phyloP scores from a whole-genome alignment of 2,329 filamentous ascomycete genomes.

The Zalaria obscura region DNA sequence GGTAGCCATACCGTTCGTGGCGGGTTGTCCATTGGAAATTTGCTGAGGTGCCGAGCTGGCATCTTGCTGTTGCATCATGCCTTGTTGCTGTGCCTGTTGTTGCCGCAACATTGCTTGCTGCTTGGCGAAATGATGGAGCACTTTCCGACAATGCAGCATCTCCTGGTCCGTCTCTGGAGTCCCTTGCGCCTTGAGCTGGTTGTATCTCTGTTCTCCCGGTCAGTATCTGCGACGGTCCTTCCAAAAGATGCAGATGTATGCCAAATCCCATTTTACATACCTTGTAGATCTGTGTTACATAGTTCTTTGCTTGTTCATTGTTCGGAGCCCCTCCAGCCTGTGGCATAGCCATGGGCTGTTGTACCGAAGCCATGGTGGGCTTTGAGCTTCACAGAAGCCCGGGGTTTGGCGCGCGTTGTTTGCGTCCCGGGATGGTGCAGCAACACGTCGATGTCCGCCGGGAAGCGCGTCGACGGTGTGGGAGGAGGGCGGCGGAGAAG shows the following conservation, averaged over 20 bases:
- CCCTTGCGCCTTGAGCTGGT: slow-evolving; percentile 75
- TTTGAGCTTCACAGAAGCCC: neutral
- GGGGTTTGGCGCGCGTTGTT: neutral
- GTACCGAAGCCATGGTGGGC: slow-evolving; percentile 4
- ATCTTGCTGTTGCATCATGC: slow-evolving; percentile 36
- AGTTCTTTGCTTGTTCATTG: neutral
- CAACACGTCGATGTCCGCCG: neutral
- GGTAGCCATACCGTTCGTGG: slow-evolving; percentile 21
- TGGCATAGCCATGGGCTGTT: slow-evolving; percentile 1
- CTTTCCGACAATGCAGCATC: slow-evolving; percentile 65
- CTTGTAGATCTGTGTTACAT: neutral
- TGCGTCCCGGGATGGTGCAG: neutral
- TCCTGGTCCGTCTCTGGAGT: slow-evolving; percentile 75
- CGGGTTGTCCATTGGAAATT: slow-evolving; percentile 35
- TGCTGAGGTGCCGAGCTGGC: slow-evolving; percentile 20
- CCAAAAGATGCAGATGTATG: slow-evolving; percentile 1
- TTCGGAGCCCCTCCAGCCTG: neutral
- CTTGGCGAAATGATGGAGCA: slow-evolving; percentile 43
- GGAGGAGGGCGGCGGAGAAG: neutral
- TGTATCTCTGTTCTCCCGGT: slow-evolving; percentile 52
- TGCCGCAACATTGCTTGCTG: slow-evolving; percentile 35
- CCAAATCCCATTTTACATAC: neutral
- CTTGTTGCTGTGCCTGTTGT: slow-evolving; percentile 31
- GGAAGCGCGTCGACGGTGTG: neutral
- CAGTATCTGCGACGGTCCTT: neutral